Conservation (phyloP, 2,329 filamentous ascomycete genomes). For the Diaporthe vexans region DNA sequence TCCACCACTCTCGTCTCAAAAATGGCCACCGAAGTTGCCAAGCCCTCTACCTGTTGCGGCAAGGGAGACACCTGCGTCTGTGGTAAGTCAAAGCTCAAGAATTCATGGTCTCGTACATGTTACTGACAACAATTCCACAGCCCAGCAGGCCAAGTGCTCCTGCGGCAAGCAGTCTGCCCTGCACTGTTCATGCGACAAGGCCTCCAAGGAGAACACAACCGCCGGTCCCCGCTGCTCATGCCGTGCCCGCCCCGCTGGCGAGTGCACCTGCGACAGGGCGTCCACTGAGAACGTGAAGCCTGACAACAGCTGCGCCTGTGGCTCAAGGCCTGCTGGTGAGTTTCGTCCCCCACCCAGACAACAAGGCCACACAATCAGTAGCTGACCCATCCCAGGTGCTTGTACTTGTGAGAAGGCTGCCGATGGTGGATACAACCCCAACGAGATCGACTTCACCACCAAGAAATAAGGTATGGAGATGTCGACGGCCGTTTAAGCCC, state of each 20-base stretch:
- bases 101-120: not conserved
- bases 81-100: constrained; percentile 59
- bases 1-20: constrained; percentile 39
- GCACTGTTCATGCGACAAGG: constrained; percentile 87
- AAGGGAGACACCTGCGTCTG: constrained; percentile 69
- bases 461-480: constrained; percentile 58
- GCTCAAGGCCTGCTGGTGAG: constrained; percentile 79
- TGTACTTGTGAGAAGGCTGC: constrained; percentile 88
- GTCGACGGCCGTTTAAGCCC: not conserved
- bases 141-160: constrained; percentile 81
- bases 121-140: constrained; percentile 52
- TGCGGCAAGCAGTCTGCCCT: constrained; percentile 91
- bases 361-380: not conserved
- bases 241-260: constrained; percentile 81
- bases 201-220: constrained; percentile 80
- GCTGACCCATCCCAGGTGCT: constrained; percentile 60
- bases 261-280: constrained; percentile 85
- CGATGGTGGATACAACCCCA: constrained; percentile 71
- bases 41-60: constrained; percentile 68
- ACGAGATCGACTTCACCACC: constrained; percentile 92
- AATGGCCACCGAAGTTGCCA: constrained; percentile 52
- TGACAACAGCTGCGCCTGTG: constrained; percentile 79
- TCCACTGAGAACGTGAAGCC: constrained; percentile 76
- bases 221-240: constrained; percentile 85
- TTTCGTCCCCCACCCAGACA: constrained; percentile 39